Evolutionary conservation across 257 asterid genomes (phyloP), one percentile per base, ranked within the genome.

Genomic region (Coffea canephora): DNA sequence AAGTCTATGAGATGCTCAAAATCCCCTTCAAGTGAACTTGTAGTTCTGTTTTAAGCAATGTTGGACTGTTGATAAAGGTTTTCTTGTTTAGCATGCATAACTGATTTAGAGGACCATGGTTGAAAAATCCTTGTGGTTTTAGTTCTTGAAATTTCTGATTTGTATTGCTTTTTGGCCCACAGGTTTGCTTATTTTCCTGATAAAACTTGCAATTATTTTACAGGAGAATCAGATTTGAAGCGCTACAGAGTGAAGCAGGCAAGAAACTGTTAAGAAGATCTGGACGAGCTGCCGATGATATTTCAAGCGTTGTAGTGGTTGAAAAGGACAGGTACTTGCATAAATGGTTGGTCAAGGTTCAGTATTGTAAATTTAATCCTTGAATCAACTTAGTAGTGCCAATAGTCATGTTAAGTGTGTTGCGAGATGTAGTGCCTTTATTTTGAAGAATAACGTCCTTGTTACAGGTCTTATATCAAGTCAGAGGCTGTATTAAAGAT

Each of bases 301-400:
- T 95, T 85, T 91, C 99, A 76, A 95, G 99, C 82, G 99, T 95
- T 74, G 98, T 95, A 64, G 91, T 95, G 68, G 98, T 95, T 74
- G 98, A 91, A 77, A 90, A 89, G 71, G 92, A 95, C 36, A 86
- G 98, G 98, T 93, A 78, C 61, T 75, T 74, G 27, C 75, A 43
- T 9, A 46, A 62, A 66, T 41, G 68, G 68, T 8, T 74, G 64
- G 41, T 34, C 82, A 49, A 46, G 46, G 61, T 45, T 76, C 46
- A 19, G 73, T 34, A 3, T 25, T 31, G 8, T 31, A 23, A 27
- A 2, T 61, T 41, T 62, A 34, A 73, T 39, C 21, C 69, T 62
- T 31, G 45, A 66, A 67, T 67, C 48, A 23, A 8, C 34, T 62
- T 62, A 5, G 68, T 5, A 23, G n/a, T 23, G 14, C 68, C 43